Evolutionary conservation across 1,284 basidiomycete genomes (phyloP).

Genomic region (Takashimella koratensis): DNA sequence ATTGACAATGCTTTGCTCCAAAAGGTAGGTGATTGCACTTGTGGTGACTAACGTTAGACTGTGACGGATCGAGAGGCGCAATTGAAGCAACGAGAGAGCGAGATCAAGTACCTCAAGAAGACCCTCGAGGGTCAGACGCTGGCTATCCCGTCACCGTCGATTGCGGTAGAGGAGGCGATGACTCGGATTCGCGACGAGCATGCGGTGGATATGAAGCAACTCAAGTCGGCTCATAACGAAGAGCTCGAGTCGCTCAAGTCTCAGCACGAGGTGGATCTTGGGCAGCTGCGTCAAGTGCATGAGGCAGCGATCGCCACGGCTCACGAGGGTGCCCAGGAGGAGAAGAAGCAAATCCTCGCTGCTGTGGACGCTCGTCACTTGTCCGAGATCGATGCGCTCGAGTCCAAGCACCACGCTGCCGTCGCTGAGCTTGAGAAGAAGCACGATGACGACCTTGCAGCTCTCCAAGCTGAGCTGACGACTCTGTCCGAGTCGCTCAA

Average conservation of each 20-base stretch:
- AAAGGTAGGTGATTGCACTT: constrained; percentile 54
- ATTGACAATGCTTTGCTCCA: constrained; percentile 88
- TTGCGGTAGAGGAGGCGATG: not conserved
- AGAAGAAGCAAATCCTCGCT: constrained; percentile 3
- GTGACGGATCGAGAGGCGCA: constrained; percentile 74
- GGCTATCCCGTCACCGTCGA: constrained; percentile 30
- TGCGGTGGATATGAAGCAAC: not conserved
- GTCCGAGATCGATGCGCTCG: constrained; percentile 21
- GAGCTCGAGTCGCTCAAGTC: constrained; percentile 10
- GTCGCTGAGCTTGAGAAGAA: constrained; percentile 17
- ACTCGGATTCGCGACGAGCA: not conserved
- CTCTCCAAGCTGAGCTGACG: constrained; percentile 14
- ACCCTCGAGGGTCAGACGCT: constrained; percentile 46
- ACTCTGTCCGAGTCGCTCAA: constrained; percentile 9
- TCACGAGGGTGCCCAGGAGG: constrained; percentile 18
- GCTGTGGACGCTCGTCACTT: constrained; percentile 13
- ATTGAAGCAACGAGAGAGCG: constrained; percentile 76
- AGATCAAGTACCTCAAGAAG: constrained; percentile 72
- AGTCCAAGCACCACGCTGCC: constrained; percentile 17
- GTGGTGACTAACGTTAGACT: constrained; percentile 42
- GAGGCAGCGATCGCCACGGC: constrained; percentile 12
- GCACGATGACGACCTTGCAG: constrained; percentile 16
- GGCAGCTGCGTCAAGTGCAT: constrained; percentile 20
- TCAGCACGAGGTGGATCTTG: constrained; percentile 12
- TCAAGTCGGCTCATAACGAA: constrained; percentile 2